Evolutionary conservation across 148 eudicot species (phyloP).

Genomic region (Heliamphora exappendiculata): DNA sequence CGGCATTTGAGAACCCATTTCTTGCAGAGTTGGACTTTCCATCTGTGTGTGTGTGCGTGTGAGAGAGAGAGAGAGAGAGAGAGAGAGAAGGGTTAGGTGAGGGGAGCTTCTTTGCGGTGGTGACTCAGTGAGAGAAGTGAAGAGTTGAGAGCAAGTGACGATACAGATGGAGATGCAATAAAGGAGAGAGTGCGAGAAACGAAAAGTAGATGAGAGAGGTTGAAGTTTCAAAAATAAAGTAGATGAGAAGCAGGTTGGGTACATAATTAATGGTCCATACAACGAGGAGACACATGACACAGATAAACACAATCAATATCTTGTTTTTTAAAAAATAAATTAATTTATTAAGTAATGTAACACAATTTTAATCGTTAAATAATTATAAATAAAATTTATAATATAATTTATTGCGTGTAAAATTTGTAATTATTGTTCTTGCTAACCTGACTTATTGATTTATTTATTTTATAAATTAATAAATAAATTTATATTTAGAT

Average conservation of each 20-base stretch:
- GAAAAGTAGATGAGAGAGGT: conserved; percentile 6
- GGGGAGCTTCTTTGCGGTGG: conserved; percentile 5
- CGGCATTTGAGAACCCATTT: conserved; percentile 16
- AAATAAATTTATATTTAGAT: no score
- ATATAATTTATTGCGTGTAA: no score
- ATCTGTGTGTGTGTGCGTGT: conserved; percentile 2
- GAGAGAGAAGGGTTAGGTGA: not conserved
- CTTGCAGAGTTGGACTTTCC: not conserved
- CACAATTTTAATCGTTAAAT: no score
- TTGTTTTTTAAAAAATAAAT: no score
- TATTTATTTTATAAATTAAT: no score
- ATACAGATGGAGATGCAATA: conserved; percentile 5
- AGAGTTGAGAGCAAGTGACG: conserved; percentile 4
- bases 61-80: conserved; percentile 15
- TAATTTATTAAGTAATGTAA: no score
- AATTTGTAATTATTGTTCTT: no score
- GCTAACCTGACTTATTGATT: no score
- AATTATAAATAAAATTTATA: no score
- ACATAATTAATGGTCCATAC: not conserved
- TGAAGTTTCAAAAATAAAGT: not conserved
- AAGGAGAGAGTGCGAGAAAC: not conserved
- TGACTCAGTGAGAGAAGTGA: not conserved
- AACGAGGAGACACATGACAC: not conserved
- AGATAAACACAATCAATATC: not conserved
- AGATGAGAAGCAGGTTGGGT: not conserved